These are phyloP conservation scores for Coprinopsis strossmayeri DNA, from an alignment of 768 basidiomycete species.

Conservation along the genomic window DNA sequence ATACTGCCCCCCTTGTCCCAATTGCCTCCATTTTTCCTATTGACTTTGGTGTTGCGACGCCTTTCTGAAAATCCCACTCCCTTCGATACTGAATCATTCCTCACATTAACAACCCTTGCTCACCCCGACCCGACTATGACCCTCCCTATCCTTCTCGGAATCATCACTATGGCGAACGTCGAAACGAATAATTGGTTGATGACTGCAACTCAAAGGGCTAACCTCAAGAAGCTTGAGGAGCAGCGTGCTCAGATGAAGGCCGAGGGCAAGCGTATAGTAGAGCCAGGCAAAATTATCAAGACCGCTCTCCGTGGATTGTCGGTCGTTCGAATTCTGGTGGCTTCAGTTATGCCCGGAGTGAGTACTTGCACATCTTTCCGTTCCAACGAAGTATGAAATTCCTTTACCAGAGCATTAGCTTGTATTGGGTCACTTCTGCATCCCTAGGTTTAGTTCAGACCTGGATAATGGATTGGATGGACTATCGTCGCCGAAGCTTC, in stretches of 20 bases:
- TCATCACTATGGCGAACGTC: slow-evolving; percentile 73
- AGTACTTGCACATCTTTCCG: slow-evolving; percentile 19
- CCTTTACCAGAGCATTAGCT: slow-evolving; percentile 46
- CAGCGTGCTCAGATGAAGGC: slow-evolving; percentile 37
- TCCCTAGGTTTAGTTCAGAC: slow-evolving; percentile 68
- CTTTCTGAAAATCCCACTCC: slow-evolving; percentile 55
- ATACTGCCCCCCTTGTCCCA: slow-evolving; percentile 58
- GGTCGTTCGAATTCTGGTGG: slow-evolving; percentile 60
- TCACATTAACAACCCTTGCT: slow-evolving; percentile 63
- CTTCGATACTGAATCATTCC: slow-evolving; percentile 71
- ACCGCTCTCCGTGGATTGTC: slow-evolving; percentile 49
- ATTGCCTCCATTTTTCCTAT: slow-evolving; percentile 66
- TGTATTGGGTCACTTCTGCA: slow-evolving; percentile 79
- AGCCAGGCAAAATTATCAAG: slow-evolving; percentile 43
- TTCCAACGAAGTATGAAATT: neutral
- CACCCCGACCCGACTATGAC: slow-evolving; percentile 67
- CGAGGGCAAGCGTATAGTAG: slow-evolving; percentile 34
- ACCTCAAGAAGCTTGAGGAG: slow-evolving; percentile 40
- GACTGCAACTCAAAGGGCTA: slow-evolving; percentile 49
- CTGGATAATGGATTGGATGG: slow-evolving; percentile 66
- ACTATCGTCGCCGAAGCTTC: slow-evolving; percentile 31
- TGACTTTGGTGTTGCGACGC: slow-evolving; percentile 50
- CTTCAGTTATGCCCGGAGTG: slow-evolving; percentile 68
- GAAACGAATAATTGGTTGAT: slow-evolving; percentile 73
- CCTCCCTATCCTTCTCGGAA: slow-evolving; percentile 64